Base-by-base conservation (phyloP, 2,329 filamentous ascomycete species). In the Fusarium nurragi region DNA sequence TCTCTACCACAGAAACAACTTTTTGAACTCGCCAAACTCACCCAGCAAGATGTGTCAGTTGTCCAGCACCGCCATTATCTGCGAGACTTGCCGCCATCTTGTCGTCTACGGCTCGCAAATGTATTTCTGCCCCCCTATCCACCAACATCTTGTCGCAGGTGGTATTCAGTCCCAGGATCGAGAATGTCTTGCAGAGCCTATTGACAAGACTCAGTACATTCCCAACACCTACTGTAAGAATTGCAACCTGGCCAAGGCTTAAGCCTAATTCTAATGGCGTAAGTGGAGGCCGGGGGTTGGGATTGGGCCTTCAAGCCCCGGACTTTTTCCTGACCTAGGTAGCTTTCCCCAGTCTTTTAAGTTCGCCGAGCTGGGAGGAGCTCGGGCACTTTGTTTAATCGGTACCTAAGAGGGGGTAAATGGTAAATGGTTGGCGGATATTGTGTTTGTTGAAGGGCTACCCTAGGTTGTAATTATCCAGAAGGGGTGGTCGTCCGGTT, bases 11-110 rank as follows among this genome's bases (percentile, higher is more conserved):
- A 37, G 14, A 16, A 22, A 14, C 26, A 53, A 19, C 16, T 25
- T 36, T 2, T 6, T 14, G 12, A 26, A 1, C 19, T 16, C 25
- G 9, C 1, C n/a, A 34, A 43, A 45, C 16, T 32, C 55, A 26
- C 19, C 13, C 36, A 8, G 23, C 30, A 64, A 47, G 23, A 63
- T 64, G 60, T 63, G 60, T 23, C 40, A 43, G 21, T 19, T 58
- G 7, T 41, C 21, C 14, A 60, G 28, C 26, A 49, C 22, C 32
- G 46, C 52, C 9, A 30, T 30, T 19, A 46, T 64, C 16, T 63
- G 60, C 37, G 30, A 47, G 12, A 22, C n/a, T 2, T 63, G 60
- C 11, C 46, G 32, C 26, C 37, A 13, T 10, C 37, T 63, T 8
- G 12, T 44, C 13, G 6, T 9, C 18, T 63, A 64, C 41, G 25